Conservation (phyloP, 352 stramenopile genomes). For the Phytophthora nicotianae region DNA sequence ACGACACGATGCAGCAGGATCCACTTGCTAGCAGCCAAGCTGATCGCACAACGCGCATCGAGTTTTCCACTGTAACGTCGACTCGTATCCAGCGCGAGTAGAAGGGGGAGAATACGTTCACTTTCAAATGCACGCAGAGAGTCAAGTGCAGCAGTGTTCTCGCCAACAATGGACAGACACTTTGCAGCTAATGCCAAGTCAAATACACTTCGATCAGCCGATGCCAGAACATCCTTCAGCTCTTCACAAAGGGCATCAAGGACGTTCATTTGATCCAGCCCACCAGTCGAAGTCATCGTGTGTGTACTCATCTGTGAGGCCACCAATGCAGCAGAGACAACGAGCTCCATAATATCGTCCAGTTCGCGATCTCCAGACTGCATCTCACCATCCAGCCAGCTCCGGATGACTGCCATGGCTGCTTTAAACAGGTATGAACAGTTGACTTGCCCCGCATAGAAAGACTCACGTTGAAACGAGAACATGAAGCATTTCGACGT, state of each 20-base stretch:
- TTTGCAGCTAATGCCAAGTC: slow-evolving; percentile 47
- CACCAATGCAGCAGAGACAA: slow-evolving; percentile 38
- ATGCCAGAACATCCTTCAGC: slow-evolving; percentile 30
- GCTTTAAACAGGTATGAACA: slow-evolving; percentile 31
- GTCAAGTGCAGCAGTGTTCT: slow-evolving; percentile 35
- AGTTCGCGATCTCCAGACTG: slow-evolving; percentile 26
- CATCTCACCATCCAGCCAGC: slow-evolving; percentile 16
- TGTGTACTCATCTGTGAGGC: slow-evolving; percentile 50
- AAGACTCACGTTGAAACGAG: slow-evolving; percentile 18
- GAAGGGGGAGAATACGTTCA: slow-evolving; percentile 36
- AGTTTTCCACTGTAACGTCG: slow-evolving; percentile 36
- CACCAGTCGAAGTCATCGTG: slow-evolving; percentile 37
- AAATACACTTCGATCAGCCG: slow-evolving; percentile 19
- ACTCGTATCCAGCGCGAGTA: slow-evolving; percentile 43
- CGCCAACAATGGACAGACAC: slow-evolving; percentile 40
- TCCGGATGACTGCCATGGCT: slow-evolving; percentile 18
- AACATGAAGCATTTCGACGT: slow-evolving; percentile 21
- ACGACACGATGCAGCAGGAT: slow-evolving; percentile 56
- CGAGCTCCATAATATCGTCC: slow-evolving; percentile 25
- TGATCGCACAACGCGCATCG: slow-evolving; percentile 39
- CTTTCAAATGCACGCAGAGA: slow-evolving; percentile 45
- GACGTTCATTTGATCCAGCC: slow-evolving; percentile 31
- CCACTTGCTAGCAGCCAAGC: slow-evolving; percentile 64
- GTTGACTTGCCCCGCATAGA: slow-evolving; percentile 26
- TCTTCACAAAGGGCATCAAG: slow-evolving; percentile 43